Conservation (phyloP, 805 yeast species). For the Pichia deserticola region DNA sequence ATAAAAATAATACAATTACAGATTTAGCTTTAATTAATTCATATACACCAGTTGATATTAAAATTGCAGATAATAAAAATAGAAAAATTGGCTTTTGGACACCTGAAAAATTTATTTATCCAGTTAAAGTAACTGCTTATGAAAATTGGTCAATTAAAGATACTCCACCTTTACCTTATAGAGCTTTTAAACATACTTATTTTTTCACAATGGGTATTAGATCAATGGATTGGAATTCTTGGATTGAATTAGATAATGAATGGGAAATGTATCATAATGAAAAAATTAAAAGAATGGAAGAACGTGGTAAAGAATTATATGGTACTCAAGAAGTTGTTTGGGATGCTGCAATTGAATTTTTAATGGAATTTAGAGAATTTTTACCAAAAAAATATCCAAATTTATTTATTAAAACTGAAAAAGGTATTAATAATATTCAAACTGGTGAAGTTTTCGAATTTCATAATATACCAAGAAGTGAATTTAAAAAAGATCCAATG, state of each 20-base stretch:
- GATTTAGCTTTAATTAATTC: constrained; percentile 11
- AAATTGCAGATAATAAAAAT: constrained; percentile 35
- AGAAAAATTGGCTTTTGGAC: constrained; percentile 46
- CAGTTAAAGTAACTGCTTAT: constrained; percentile 38
- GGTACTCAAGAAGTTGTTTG: constrained; percentile 45
- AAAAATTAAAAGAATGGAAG: constrained; percentile 42
- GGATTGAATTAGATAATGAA: constrained; percentile 66
- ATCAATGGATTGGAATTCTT: constrained; percentile 48
- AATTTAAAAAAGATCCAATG: constrained; percentile 46
- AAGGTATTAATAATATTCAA: constrained; percentile 42
- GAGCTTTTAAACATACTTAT: constrained; percentile 62
- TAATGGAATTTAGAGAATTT: constrained; percentile 44
- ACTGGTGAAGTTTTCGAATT: constrained; percentile 47
- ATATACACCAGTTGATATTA: constrained; percentile 28
- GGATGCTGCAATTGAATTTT: constrained; percentile 48
- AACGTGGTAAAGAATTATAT: constrained; percentile 39
- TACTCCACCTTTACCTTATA: constrained; percentile 52
- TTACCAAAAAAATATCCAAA: constrained; percentile 54
- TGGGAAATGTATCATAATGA: constrained; percentile 50
- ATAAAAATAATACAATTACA: background rate
- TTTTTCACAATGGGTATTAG: constrained; percentile 65
- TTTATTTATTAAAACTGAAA: constrained; percentile 37
- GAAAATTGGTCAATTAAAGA: constrained; percentile 41
- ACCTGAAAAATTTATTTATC: constrained; percentile 44
- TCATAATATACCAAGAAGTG: constrained; percentile 22